Evolutionary conservation across 2,329 filamentous ascomycete genomes (phyloP).

Genomic region (Epichloe sp.): DNA sequence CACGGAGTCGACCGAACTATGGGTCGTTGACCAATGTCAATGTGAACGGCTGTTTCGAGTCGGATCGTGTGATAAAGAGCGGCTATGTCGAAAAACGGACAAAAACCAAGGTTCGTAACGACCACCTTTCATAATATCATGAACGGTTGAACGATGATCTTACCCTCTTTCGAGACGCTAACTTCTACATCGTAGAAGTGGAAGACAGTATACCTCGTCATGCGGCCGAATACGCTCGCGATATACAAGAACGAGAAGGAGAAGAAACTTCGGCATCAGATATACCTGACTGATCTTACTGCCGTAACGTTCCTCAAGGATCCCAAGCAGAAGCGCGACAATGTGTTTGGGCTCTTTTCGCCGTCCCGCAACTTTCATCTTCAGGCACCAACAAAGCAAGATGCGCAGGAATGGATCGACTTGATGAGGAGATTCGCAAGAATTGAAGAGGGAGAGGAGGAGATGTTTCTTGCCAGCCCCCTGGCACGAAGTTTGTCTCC

Average conservation of each 20-base stretch:
- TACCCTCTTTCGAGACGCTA: constrained; percentile 5
- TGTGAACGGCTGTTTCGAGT: constrained; percentile 90
- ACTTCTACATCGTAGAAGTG: constrained; percentile 47
- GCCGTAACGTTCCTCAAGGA: constrained; percentile 82
- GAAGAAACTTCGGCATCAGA: constrained; percentile 76
- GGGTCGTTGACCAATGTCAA: constrained; percentile 76
- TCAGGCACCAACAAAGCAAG: constrained; percentile 57
- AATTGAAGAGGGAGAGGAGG: constrained; percentile 79
- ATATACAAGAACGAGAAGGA: constrained; percentile 90
- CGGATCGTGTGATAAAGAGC: constrained; percentile 84
- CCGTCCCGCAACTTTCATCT: constrained; percentile 86
- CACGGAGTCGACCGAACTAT: constrained; percentile 23
- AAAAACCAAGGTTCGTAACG: constrained; percentile 65
- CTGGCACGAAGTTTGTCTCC: constrained; percentile 33
- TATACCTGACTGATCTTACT: constrained; percentile 79
- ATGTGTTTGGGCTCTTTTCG: constrained; percentile 88
- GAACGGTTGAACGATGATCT: neutral
- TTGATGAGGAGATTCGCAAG: constrained; percentile 66
- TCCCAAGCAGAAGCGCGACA: constrained; percentile 71
- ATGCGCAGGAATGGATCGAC: constrained; percentile 78
- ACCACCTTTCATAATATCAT: neutral
- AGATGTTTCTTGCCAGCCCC: constrained; percentile 65
- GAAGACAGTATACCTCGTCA: constrained; percentile 80
- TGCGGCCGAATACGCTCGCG: constrained; percentile 79
- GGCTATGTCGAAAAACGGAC: constrained; percentile 80